Evolutionary conservation across 176 grass and related monocot species (phyloP), one percentile per base, ranked within the genome.

Genomic region (Leersia perrieri): DNA sequence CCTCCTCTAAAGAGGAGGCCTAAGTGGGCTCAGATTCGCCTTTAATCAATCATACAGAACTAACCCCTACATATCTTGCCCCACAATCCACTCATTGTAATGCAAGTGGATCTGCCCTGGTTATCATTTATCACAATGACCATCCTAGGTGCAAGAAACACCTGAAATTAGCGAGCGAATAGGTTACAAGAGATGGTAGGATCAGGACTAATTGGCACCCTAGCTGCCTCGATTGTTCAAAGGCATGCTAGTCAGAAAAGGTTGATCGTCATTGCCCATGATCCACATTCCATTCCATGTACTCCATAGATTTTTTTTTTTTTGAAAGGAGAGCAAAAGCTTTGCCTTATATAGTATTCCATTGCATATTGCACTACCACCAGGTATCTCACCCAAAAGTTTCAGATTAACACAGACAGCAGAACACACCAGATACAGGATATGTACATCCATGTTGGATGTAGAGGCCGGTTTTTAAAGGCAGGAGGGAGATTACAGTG

Each of bases 11-110:
- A 9, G n/a, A 10, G 2, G 20, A 55, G 51, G 7, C 5, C 7
- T 55, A 55, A 68, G 34, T 23, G 36, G 87, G 87, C 75, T 80
- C 69, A 80, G 68, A 55, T 75, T 83, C 49, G 45, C 61, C 79
- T 88, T 88, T 78, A 1, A 35, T 83, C 27, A 8, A 68, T 83
- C 77, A 78, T 53, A 58, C 28, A 9, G 70, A 39, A 18, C 23
- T 36, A 73, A 9, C n/a, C n/a, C n/a, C n/a, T 1, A 11, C 6
- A 53, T 38, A 26, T 74, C 35, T 23, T 69, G 28, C 42, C 58
- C 23, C 60, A 66, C 33, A 33, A 63, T 45, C 61, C 5, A 58
- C 53, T 58, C 53, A 1, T 58, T 1, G 0, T 58, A 58, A 25
- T 33, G 70, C 25, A 41, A 27, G 45, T 67, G 47, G 20, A 69